Percentiles rank a stretch among this genome's conserved stretches.
These are phyloP conservation scores for Pittosporum tobira DNA, from an alignment of 129 eudicot species.

Conservation along the genomic window DNA sequence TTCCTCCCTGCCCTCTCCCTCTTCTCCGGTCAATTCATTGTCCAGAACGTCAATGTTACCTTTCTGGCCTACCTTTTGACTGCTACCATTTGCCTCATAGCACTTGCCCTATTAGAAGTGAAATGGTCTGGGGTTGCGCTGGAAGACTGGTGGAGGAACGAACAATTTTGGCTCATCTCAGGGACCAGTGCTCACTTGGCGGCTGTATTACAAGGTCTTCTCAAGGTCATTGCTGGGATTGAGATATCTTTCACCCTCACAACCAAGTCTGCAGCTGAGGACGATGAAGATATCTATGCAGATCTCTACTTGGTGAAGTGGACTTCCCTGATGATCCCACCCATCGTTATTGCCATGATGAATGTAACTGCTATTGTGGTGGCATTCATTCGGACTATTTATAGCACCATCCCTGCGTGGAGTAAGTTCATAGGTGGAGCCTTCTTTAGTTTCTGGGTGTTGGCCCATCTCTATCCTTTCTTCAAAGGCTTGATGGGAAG, in stretches of 20 bases:
- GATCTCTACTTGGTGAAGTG: conserved; percentile 16
- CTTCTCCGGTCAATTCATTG: conserved; percentile 19
- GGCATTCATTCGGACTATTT: conserved; percentile 9
- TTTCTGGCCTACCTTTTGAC: conserved; percentile 11
- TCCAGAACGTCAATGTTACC: conserved; percentile 13
- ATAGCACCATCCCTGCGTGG: conserved; percentile 9
- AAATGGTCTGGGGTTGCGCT: conserved; percentile 18
- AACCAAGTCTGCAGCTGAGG: conserved; percentile 10
- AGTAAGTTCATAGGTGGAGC: conserved; percentile 19
- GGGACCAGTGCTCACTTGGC: conserved; percentile 17
- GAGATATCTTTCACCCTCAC: conserved; percentile 20
- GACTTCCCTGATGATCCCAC: conserved; percentile 18
- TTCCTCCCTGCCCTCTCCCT: conserved; percentile 21
- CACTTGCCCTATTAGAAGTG: conserved; percentile 13
- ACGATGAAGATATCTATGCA: neutral
- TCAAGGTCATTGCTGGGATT: conserved; percentile 14
- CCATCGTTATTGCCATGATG: conserved; percentile 16
- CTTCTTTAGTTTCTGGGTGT: conserved; percentile 22
- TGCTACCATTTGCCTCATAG: conserved; percentile 10
- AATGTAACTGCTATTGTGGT: conserved; percentile 8
- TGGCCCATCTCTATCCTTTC: conserved; percentile 18
- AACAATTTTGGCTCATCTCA: conserved; percentile 22
- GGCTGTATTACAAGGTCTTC: conserved; percentile 17
- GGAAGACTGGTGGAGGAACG: conserved; percentile 24
- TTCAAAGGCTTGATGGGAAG: conserved; percentile 18